phyloP scores from a whole-genome alignment of 331 rosid genomes.

The Acacia pycnantha region DNA sequence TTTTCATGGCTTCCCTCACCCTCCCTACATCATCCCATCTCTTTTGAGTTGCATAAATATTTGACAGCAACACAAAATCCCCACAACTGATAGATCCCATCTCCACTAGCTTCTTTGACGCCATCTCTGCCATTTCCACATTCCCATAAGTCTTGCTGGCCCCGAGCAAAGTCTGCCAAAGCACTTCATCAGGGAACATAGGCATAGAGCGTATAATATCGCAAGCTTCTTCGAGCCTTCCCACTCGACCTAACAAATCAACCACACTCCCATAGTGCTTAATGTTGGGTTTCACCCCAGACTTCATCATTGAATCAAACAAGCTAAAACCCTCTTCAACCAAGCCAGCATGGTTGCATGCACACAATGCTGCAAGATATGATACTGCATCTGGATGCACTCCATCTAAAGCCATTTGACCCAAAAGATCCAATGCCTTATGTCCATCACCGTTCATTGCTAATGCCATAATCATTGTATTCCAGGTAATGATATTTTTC shows the following conservation, averaged over 20 bases:
- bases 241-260: conserved; percentile 86
- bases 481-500: conserved; percentile 71
- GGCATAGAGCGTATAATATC: conserved; percentile 62
- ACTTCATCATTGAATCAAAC: conserved; percentile 56
- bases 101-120: conserved; percentile 68
- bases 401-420: conserved; percentile 45
- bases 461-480: conserved; percentile 79
- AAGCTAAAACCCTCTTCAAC: conserved; percentile 74
- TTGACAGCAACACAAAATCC: conserved; percentile 80
- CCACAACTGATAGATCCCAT: conserved; percentile 86
- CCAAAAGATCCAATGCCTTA: conserved; percentile 64
- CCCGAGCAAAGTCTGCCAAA: conserved; percentile 91
- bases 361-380: conserved; percentile 74
- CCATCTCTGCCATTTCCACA: conserved; percentile 82
- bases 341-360: conserved; percentile 84
- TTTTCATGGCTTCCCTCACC: conserved; percentile 74
- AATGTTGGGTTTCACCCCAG: conserved; percentile 52
- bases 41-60: conserved; percentile 75
- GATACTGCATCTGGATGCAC: conserved; percentile 60
- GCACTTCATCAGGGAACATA: conserved; percentile 70
- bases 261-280: conserved; percentile 86
- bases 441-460: conserved; percentile 73
- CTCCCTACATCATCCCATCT: conserved; percentile 87
- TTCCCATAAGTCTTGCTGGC: conserved; percentile 86
- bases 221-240: conserved; percentile 73